Percentiles rank a stretch among this genome's conserved stretches.
Conservation (phyloP, 2,329 filamentous ascomycete genomes). For the Exutisphaerella laricina region DNA sequence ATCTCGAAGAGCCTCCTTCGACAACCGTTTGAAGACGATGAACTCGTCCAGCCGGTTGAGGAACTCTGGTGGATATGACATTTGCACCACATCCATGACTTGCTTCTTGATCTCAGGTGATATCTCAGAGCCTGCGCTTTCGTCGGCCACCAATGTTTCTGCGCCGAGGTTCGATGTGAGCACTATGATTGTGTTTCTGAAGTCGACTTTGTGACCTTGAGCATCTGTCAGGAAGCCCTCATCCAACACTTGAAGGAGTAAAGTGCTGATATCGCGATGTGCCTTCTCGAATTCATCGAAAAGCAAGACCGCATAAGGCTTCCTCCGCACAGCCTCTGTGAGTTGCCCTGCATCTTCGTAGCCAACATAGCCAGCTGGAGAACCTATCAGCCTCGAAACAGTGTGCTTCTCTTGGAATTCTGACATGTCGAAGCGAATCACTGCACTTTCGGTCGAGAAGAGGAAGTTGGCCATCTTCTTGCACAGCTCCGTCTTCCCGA, state of each 20-base stretch:
- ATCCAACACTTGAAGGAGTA: conserved; percentile 89
- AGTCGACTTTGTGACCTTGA: conserved; percentile 94
- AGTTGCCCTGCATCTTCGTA: conserved; percentile 96
- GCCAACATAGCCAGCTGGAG: conserved; percentile 89
- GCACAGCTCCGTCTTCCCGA: conserved; percentile 95
- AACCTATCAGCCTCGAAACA: conserved; percentile 84
- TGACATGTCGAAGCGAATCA: conserved; percentile 94
- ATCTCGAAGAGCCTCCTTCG: conserved; percentile 70
- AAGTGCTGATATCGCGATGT: conserved; percentile 85
- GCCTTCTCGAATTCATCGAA: conserved; percentile 99
- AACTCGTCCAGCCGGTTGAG: conserved; percentile 95
- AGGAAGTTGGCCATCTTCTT: conserved; percentile 92
- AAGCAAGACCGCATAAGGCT: conserved; percentile 88
- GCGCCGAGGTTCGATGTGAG: conserved; percentile 93
- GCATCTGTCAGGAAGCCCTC: conserved; percentile 94
- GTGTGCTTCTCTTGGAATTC: conserved; percentile 98
- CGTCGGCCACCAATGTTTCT: conserved; percentile 67
- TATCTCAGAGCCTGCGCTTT: conserved; percentile 43
- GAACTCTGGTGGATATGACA: conserved; percentile 80
- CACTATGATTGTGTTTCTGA: conserved; percentile 93
- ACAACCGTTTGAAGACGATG: conserved; percentile 88
- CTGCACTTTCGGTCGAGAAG: conserved; percentile 85
- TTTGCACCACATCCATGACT: conserved; percentile 81
- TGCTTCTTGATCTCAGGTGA: conserved; percentile 66
- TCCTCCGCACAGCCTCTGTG: conserved; percentile 88